Conservation (phyloP, 257 asterid species). For the Haberlea rhodopensis region DNA sequence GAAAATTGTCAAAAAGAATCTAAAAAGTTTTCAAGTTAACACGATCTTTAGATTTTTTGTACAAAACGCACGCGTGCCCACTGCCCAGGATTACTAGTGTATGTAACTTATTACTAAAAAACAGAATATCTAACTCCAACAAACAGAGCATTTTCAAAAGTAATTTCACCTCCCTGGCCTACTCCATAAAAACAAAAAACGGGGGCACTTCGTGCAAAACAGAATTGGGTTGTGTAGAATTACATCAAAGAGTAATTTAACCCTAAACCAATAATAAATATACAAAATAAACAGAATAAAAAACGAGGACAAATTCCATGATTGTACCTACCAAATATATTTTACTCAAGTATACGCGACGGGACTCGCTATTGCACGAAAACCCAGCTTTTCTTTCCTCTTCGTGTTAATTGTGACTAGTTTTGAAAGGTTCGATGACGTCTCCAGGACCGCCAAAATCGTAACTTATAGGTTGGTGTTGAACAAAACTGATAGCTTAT, state of each 20-base stretch:
- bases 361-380: slow-evolving; percentile 30
- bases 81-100: no score
- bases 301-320: slow-evolving; percentile 8
- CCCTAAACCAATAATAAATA: slow-evolving; percentile 24
- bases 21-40: no score
- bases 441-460: background rate
- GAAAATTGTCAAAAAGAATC: no score
- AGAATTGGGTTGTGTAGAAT: slow-evolving; percentile 17
- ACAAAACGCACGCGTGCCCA: no score
- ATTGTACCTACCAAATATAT: slow-evolving; percentile 16
- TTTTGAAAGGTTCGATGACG: slow-evolving; percentile 12
- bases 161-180: no score
- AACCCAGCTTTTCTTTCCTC: slow-evolving; percentile 28
- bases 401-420: slow-evolving; percentile 23
- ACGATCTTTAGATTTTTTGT: no score
- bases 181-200: no score
- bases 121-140: no score
- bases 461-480: slow-evolving; percentile 15
- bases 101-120: no score
- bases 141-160: no score
- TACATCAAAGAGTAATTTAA: slow-evolving; percentile 25
- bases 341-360: slow-evolving; percentile 26
- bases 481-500: slow-evolving; percentile 31
- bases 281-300: background rate
- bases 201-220: slow-evolving; percentile 8